Evolutionary conservation across 441 rosid genomes (phyloP).

Genomic region (Euphorbia schlechtendalii): DNA sequence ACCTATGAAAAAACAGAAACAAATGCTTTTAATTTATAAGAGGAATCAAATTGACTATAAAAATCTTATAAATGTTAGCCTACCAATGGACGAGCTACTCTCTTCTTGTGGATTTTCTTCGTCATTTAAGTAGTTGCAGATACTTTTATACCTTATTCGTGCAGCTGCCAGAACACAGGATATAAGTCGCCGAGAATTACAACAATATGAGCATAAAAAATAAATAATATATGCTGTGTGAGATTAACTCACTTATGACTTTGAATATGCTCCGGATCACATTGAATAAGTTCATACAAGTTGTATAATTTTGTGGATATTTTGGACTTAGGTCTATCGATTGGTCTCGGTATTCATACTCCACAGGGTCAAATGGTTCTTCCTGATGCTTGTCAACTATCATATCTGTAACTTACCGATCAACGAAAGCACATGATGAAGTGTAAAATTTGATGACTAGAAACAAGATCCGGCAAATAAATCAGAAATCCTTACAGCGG

Average conservation of each 20-base stretch:
- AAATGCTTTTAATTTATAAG: background rate
- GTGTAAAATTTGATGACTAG: background rate
- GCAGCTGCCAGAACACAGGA: background rate
- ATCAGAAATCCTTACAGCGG: constrained; percentile 8
- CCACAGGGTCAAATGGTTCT: constrained; percentile 5
- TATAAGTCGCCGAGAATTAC: background rate
- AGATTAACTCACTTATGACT: constrained; percentile 3
- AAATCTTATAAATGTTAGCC: too few species aligned
- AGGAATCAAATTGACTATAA: background rate
- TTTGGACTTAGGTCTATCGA: background rate
- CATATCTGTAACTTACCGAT: constrained; percentile 22
- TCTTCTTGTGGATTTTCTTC: constrained; percentile 8
- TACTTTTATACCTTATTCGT: background rate
- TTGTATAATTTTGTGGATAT: constrained; percentile 27
- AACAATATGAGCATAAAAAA: background rate
- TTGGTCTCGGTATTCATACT: background rate
- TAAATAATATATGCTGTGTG: background rate
- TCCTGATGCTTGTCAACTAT: constrained; percentile 27
- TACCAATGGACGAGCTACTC: background rate
- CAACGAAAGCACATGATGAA: too few species aligned
- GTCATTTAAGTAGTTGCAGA: background rate
- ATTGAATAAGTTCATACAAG: constrained; percentile 16
- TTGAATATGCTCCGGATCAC: background rate
- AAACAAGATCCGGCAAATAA: background rate
- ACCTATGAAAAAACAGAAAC: background rate